Percentiles rank a stretch among this genome's conserved stretches.
Evolutionary conservation across 1,284 basidiomycete species (phyloP).

Genomic region (Rhodotorula glutinis): DNA sequence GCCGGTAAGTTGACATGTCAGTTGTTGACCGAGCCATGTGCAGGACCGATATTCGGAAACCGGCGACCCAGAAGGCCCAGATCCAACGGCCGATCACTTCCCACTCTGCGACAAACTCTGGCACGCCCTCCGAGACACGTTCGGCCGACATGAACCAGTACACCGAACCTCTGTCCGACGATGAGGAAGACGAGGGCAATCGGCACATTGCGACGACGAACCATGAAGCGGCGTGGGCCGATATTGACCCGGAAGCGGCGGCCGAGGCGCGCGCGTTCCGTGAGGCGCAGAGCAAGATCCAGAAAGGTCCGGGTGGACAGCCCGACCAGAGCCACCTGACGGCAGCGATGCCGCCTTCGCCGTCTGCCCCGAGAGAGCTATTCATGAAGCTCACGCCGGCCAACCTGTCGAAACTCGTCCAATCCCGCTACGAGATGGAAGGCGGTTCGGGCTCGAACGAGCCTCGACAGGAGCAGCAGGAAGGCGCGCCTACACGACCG

Average conservation of each 20-base stretch:
- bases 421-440: conserved; percentile 41
- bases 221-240: conserved; percentile 74
- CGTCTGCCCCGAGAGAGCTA: conserved; percentile 54
- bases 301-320: conserved; percentile 4
- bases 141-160: conserved; percentile 55
- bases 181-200: conserved; percentile 69
- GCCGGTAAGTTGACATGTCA: neutral
- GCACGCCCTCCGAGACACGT: conserved; percentile 43
- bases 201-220: conserved; percentile 64
- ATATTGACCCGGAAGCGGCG: conserved; percentile 68
- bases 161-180: conserved; percentile 83
- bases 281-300: conserved; percentile 67
- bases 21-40: no score
- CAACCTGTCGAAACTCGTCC: conserved; percentile 43
- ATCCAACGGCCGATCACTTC: conserved; percentile 48
- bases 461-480: neutral
- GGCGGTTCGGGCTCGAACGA: conserved; percentile 26
- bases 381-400: conserved; percentile 77
- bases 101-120: conserved; percentile 36
- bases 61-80: conserved; percentile 51
- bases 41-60: conserved; percentile 86
- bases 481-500: neutral
- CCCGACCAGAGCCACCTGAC: conserved; percentile 16
- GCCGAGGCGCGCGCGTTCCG: conserved; percentile 62
- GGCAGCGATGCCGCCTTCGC: conserved; percentile 40